These are phyloP conservation scores for Aspergillus cejpii DNA, from an alignment of 2,329 filamentous ascomycete species.

Conservation along the genomic window DNA sequence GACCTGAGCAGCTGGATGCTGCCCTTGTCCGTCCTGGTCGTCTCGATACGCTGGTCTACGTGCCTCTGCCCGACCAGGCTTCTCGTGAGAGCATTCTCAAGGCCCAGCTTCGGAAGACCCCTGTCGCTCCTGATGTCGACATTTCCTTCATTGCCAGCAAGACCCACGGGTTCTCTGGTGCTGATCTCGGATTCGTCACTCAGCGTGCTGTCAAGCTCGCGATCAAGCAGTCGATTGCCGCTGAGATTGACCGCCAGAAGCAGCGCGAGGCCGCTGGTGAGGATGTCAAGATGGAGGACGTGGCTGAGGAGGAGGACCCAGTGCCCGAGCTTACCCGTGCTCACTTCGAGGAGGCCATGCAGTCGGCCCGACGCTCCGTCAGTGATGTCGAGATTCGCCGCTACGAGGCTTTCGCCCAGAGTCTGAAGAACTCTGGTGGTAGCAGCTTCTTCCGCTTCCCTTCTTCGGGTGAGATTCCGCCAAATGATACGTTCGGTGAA, in stretches of 20 bases:
- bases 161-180: slow-evolving; percentile 98
- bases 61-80: slow-evolving; percentile 86
- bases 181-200: slow-evolving; percentile 97
- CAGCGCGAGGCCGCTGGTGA: slow-evolving; percentile 78
- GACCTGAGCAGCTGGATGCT: slow-evolving; percentile 96
- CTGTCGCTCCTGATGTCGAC: slow-evolving; percentile 79
- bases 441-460: slow-evolving; percentile 99
- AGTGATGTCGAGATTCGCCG: slow-evolving; percentile 95
- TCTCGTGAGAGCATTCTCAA: slow-evolving; percentile 85
- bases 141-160: slow-evolving; percentile 88
- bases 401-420: slow-evolving; percentile 97
- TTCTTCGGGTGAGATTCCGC: slow-evolving; percentile 50
- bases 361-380: slow-evolving; percentile 85
- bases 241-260: slow-evolving; percentile 85
- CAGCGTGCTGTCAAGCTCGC: slow-evolving; percentile 98
- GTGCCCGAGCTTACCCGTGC: slow-evolving; percentile 92
- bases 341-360: slow-evolving; percentile 99
- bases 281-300: slow-evolving; percentile 67
- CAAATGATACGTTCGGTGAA: slow-evolving; percentile 62
- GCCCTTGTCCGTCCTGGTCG: slow-evolving; percentile 96
- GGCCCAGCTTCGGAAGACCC: slow-evolving; percentile 97
- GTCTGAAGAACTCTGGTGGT: slow-evolving; percentile 96
- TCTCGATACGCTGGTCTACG: slow-evolving; percentile 97
- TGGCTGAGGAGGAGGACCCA: slow-evolving; percentile 66
- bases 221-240: slow-evolving; percentile 90